Base-by-base conservation (phyloP, 2,329 filamentous ascomycete genomes). In the Phoma herbarum region DNA sequence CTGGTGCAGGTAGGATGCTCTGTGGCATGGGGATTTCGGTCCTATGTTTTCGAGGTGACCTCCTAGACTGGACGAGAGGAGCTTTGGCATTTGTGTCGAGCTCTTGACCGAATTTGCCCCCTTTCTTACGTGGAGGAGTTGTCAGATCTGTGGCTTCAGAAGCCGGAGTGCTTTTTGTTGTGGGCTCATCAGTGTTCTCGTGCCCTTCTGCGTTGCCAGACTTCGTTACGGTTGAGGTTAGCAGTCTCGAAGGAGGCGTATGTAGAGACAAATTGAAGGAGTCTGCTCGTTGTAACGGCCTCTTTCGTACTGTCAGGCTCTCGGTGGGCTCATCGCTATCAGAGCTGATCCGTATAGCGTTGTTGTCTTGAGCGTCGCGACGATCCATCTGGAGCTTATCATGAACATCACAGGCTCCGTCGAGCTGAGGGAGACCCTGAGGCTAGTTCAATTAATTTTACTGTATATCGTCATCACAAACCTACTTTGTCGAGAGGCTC, bases 31-130 rank as follows among this genome's bases (percentile, higher is more conserved):
- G 0, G 1, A 6, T 18, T 16, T 11, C 16, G 9, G n/a, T 37
- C 23, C 45, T 52, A 6, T 44, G 35, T 12, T 47, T 50, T 23
- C 45, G 28, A 11, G 39, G 50, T 16, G 50, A 53, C n/a, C 14
- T 50, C 7, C 31, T 29, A 9, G 22, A 9, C 39, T 41, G 28
- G 5, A 16, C 1, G 3, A 9, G 10, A 33, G 31, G 25, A 22
- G 39, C 10, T 33, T 35, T 46, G 4, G 25, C 20, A 31, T 59
- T 59, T 11, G 39, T 16, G 25, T 59, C 31, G 9, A 59, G 31
- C 23, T 53, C 56, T 3, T 31, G 50, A 2, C 56, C 56, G 18
- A 59, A 59, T 3, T 22, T 44, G 31, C 56, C 50, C 41, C 46
- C 31, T 23, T 44, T 22, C 1, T 7, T 1, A 20, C 45, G 25